Base-by-base conservation (phyloP, 2,329 filamentous ascomycete species). In the Stylonectria norvegica region DNA sequence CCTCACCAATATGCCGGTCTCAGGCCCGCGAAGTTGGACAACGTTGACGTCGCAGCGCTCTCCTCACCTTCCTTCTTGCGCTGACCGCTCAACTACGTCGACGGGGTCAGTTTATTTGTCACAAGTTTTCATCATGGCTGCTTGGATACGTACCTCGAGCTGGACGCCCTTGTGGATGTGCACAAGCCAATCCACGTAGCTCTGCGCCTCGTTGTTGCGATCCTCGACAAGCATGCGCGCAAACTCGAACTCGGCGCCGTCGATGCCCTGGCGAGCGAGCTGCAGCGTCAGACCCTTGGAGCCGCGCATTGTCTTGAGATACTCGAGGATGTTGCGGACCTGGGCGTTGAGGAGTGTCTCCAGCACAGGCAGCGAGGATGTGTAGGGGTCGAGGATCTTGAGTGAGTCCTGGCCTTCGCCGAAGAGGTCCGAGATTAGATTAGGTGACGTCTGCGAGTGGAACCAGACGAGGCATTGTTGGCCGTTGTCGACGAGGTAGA, bases 111-210 rank as follows among this genome's bases (percentile, higher is more conserved):
- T n/a, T n/a, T n/a, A n/a, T n/a, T n/a, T n/a, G n/a, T n/a, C n/a
- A n/a, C n/a, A n/a, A n/a, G n/a, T n/a, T n/a, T n/a, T n/a, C n/a
- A n/a, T n/a, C n/a, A n/a, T n/a, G n/a, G n/a, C n/a, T n/a, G n/a
- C n/a, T n/a, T n/a, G n/a, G n/a, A n/a, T n/a, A n/a, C n/a, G 12
- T 64, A 85, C 81, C 77, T 98, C 93, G 49, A 95, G 73, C 62
- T 95, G 90, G 50, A 98, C 93, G 53, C 86, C 83, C 56, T 91
- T 85, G 67, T 98, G 93, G 48, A 97, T 77, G 65, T 95, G 87
- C 42, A 98, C 93, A 58, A 98, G 73, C 93, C 93, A 98, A 68
- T 98, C 93, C 22, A 97, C 93, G 66, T 97, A 98, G 61, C 87
- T 95, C 68, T 95, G 90, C 23, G 93, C 93, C 69, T 98, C 93